Percentiles rank a stretch among this genome's conserved stretches.
Evolutionary conservation across 352 stramenopile species (phyloP).

Genomic region (Pythium guiyangense): DNA sequence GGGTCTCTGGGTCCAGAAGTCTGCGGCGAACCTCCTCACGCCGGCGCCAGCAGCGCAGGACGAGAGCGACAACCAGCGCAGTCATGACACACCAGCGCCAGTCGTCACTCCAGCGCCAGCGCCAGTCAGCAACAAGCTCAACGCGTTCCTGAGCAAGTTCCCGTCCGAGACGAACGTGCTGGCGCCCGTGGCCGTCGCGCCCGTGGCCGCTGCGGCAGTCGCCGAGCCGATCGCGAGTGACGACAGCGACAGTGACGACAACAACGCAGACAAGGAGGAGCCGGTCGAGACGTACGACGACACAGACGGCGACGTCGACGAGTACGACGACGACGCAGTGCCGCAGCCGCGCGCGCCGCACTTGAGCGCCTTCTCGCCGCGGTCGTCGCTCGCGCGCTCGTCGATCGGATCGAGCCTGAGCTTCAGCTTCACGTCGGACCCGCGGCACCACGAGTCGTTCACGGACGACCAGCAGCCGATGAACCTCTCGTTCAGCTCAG

Average conservation of each 20-base stretch:
- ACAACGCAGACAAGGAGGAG: conserved; percentile 6
- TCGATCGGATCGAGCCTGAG: conserved; percentile 14
- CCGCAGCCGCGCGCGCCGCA: neutral
- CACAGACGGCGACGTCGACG: conserved; percentile 2
- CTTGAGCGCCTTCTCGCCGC: conserved; percentile 7
- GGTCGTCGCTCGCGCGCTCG: conserved; percentile 6
- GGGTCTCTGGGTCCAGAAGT: conserved; percentile 9
- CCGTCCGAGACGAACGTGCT: conserved; percentile 23
- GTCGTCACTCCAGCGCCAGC: neutral
- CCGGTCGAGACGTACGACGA: conserved; percentile 7
- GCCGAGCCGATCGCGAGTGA: neutral
- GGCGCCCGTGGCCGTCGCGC: conserved; percentile 9
- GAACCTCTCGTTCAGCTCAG: conserved; percentile 12
- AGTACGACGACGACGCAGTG: neutral
- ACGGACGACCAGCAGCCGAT: conserved; percentile 5
- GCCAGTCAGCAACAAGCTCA: conserved; percentile 45
- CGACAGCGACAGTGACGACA: conserved; percentile 4
- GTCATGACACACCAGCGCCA: conserved; percentile 1
- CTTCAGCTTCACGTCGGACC: conserved; percentile 20
- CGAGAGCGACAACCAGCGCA: conserved; percentile 8
- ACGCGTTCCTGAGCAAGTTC: conserved; percentile 67
- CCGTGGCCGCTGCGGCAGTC: conserved; percentile 6
- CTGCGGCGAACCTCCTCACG: conserved; percentile 2
- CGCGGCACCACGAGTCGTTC: conserved; percentile 14
- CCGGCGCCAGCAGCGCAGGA: too few relatives aligned